These are phyloP conservation scores for Trichoderma sp. DNA, from an alignment of 2,329 filamentous ascomycete species.

Conservation along the genomic window DNA sequence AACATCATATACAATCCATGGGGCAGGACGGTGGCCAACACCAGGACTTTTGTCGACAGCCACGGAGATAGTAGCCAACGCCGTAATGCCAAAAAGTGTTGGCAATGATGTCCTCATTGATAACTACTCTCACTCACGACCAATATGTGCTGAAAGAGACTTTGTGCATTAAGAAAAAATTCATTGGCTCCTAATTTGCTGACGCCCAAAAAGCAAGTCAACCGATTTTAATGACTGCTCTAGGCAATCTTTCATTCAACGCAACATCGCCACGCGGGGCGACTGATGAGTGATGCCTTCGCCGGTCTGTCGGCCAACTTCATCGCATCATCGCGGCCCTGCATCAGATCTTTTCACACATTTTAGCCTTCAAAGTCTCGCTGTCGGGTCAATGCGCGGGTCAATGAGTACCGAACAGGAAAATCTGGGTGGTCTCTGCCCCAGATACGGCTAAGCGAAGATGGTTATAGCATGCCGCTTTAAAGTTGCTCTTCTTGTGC, in stretches of 20 bases:
- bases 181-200: background rate
- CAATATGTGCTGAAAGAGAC: background rate
- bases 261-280: background rate
- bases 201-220: background rate
- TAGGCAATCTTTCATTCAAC: background rate
- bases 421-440: background rate
- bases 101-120: background rate
- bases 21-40: constrained; percentile 2
- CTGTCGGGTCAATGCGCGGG: constrained; percentile 12
- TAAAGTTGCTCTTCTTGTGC: background rate
- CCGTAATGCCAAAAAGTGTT: background rate
- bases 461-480: background rate
- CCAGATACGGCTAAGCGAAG: constrained; percentile 1
- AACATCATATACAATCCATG: constrained; percentile 8
- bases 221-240: background rate
- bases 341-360: constrained; percentile 3
- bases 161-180: background rate
- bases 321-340: constrained; percentile 13
- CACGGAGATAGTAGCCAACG: background rate
- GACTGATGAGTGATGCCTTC: background rate
- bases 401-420: constrained; percentile 6
- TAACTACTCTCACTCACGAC: background rate
- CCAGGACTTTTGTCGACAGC: background rate
- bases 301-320: background rate
- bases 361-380: background rate